These are phyloP conservation scores for Suhomyces vadensis DNA, from an alignment of 805 yeast genomes.

Conservation along the genomic window DNA sequence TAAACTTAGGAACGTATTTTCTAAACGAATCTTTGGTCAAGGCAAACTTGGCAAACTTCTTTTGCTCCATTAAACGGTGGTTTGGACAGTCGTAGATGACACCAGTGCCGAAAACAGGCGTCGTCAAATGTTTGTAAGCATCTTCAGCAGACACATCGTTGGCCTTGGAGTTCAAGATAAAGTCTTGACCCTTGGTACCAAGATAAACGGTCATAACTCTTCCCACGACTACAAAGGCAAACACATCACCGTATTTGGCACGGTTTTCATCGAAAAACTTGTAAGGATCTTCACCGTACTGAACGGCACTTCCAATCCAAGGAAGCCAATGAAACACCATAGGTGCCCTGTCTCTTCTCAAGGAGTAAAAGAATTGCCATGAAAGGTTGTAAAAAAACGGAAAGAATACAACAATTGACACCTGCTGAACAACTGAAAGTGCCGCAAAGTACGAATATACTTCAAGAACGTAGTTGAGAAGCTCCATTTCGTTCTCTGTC, in stretches of 20 bases:
- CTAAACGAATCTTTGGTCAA: conserved; percentile 82
- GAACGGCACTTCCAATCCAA: conserved; percentile 89
- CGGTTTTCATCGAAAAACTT: conserved; percentile 81
- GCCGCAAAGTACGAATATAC: conserved; percentile 21
- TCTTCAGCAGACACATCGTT: conserved; percentile 94
- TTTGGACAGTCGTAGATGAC: conserved; percentile 97
- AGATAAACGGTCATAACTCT: conserved; percentile 91
- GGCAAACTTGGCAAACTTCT: conserved; percentile 91
- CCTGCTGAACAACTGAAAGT: conserved; percentile 28
- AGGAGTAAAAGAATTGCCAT: conserved; percentile 70
- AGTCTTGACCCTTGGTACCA: conserved; percentile 98
- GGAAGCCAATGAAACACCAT: conserved; percentile 91
- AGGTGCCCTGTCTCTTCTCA: conserved; percentile 83
- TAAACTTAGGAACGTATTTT: conserved; percentile 83
- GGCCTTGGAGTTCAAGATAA: conserved; percentile 86
- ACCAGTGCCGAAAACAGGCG: conserved; percentile 98
- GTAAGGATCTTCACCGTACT: conserved; percentile 92
- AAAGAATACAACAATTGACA: conserved; percentile 35
- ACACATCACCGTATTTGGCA: conserved; percentile 86
- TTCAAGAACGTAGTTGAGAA: conserved; percentile 18
- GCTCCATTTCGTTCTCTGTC: conserved; percentile 22
- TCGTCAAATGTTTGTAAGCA: conserved; percentile 93
- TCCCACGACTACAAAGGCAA: conserved; percentile 86
- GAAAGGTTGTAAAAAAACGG: conserved; percentile 66
- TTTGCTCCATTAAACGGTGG: conserved; percentile 93